A percentile compares a stretch with the other conserved stretches of the same genome.
Evolutionary conservation across 495 filamentous ascomycete genomes (phyloP).

Genomic region (Paragyromitra xinjiangensis): DNA sequence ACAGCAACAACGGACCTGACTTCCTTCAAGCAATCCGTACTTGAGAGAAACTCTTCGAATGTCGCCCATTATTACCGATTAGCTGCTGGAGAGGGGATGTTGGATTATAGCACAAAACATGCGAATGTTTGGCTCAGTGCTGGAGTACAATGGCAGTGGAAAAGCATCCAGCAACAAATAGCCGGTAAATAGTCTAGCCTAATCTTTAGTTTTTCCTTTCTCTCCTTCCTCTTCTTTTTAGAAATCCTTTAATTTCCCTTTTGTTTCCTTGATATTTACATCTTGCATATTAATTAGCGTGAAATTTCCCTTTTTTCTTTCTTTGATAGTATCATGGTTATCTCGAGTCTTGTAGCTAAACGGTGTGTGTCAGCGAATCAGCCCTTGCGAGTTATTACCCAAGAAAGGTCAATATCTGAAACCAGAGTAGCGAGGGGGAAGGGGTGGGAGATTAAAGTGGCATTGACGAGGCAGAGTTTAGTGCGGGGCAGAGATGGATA

Average conservation of each 20-base stretch:
- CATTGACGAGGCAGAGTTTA: not conserved
- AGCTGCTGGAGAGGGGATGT: slow-evolving; percentile 49
- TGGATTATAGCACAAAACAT: slow-evolving; percentile 46
- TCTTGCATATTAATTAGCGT: not conserved
- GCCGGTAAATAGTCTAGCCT: slow-evolving; percentile 50
- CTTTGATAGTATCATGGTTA: slow-evolving; percentile 4
- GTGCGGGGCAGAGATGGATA: not conserved
- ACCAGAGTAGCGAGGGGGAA: slow-evolving; percentile 18
- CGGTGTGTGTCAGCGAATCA: slow-evolving; percentile 33
- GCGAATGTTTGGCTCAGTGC: slow-evolving; percentile 37
- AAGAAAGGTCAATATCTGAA: slow-evolving; percentile 26
- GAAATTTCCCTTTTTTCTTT: slow-evolving; percentile 1
- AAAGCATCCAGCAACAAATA: slow-evolving; percentile 47
- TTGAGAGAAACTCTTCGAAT: slow-evolving; percentile 32
- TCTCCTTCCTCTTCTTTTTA: slow-evolving; percentile 12
- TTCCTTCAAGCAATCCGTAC: slow-evolving; percentile 34
- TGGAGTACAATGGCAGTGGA: slow-evolving; percentile 49
- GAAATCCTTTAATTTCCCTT: slow-evolving; percentile 11
- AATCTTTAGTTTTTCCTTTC: slow-evolving; percentile 26
- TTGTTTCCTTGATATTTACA: not conserved
- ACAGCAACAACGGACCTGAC: slow-evolving; percentile 30
- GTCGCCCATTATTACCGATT: slow-evolving; percentile 39
- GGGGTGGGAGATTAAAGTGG: not conserved
- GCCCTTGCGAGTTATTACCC: slow-evolving; percentile 22
- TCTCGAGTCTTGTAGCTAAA: slow-evolving; percentile 42